Evolutionary conservation across 1,139 yeast species (phyloP), one percentile per base, ranked within the genome.

Genomic region (Hanseniaspora gamundiae): DNA sequence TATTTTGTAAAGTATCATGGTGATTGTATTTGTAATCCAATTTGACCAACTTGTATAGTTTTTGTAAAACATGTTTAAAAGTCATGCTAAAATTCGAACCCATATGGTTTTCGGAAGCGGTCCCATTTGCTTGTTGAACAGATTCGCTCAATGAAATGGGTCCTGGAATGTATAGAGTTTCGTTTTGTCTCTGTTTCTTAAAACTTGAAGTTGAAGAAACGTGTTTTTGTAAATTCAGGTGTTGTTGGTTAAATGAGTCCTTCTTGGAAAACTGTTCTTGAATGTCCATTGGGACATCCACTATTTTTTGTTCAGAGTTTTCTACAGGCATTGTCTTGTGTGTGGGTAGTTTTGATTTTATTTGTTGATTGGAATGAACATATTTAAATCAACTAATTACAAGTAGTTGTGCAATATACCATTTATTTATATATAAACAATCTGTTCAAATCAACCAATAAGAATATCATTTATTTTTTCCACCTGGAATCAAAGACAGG

Each of bases 51-150:
- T 69, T 73, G 56, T 96, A 75, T 57, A 85, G 73, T 61, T 78
- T 75, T 57, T 71, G 62, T 59, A 88, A 71, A 14, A 75, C 81
- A 30, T 73, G 63, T 58, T 80, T 85, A 67, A 87, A 87, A 40
- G 84, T 78, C 42, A 71, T 67, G 50, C 83, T 71, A 58, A 88
- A 88, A 54, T 84, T 87, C 7, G 93, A 91, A n/a, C 93, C 77
- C 40, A 95, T 85, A 65, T 87, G 97, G 14, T 94, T 82, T 57
- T 84, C 78, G 4, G 95, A 80, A 28, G 91, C 93, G 39, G 85
- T 80, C 38, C 87, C 69, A 83, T 84, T 81, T 45, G 95, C 94
- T 41, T 69, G 68, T 53, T 84, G 74, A 42, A 88, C 97, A 48
- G 70, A 75, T 53, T 83, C 86, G 43, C 88, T 80, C 64, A 88